Evolutionary conservation across 345 rosid genomes (phyloP), one percentile per base, ranked within the genome.

Genomic region (Excoecaria agallocha): DNA sequence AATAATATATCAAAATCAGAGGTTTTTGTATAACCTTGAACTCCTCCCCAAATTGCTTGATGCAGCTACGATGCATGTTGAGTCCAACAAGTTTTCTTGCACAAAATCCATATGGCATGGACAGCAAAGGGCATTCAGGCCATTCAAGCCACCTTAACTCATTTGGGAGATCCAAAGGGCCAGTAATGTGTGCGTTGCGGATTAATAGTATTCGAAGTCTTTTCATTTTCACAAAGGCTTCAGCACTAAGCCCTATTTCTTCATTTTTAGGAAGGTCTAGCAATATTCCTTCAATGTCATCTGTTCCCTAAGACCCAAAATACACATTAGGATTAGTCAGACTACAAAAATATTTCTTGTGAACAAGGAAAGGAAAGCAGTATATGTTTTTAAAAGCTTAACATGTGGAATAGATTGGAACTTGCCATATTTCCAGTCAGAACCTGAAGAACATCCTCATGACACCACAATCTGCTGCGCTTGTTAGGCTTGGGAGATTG

Each of bases 401-500:
- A 55, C 59, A 55, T 12, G 24, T 5, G 3, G 6, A 4, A 57
- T 61, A 30, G 3, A 66, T 45, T 48, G n/a, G 19, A 38, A 2
- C 37, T 70, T 71, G 71, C 80, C 59, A 17, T 72, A 20, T 57
- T 56, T 64, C 61, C 65, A 3, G 57, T 45, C 38, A 77, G n/a
- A 2, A 77, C 76, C 22, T 48, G 15, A 25, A 9, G 22, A 57
- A 77, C 46, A 71, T 77, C 76, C 59, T 71, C 80, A 45, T 65
- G 58, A 45, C 25, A 50, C 80, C 80, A 77, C 50, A 77, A 65
- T 62, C 80, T 77, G 66, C 72, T 77, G 20, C 72, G 76, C 49
- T 39, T 71, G 5, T 65, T 54, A 16, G 75, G 71, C 35, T 55
- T 43, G 39, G 58, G 37, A 76, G 68, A 70, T 57, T 77, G 59